These are phyloP conservation scores for Fusarium irregulare DNA, from an alignment of 2,329 filamentous ascomycete genomes.

Conservation along the genomic window DNA sequence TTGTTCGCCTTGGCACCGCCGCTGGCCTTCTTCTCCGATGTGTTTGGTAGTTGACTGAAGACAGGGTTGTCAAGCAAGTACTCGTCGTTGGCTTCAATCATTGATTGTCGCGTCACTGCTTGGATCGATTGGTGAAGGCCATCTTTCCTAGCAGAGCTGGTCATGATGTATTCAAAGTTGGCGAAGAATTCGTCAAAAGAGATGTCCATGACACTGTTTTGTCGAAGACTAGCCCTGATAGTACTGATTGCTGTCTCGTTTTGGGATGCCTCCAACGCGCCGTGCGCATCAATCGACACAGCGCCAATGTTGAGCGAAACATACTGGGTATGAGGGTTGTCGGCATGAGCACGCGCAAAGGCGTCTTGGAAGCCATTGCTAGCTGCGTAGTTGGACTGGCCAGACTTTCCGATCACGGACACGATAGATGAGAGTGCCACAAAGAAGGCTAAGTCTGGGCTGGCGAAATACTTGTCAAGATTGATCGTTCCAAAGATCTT, in stretches of 20 bases:
- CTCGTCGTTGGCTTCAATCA: constrained; percentile 9
- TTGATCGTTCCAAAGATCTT: constrained; percentile 11
- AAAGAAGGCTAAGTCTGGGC: background rate
- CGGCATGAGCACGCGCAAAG: background rate
- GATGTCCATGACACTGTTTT: constrained; percentile 15
- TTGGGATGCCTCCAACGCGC: background rate
- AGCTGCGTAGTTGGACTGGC: constrained; percentile 11
- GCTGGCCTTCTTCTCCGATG: background rate
- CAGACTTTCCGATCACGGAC: constrained; percentile 13
- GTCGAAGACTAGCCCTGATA: background rate
- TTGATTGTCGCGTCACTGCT: background rate
- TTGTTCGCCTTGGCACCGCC: background rate
- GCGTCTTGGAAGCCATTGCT: constrained; percentile 13
- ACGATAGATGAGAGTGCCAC: constrained; percentile 9
- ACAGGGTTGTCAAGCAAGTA: constrained; percentile 4
- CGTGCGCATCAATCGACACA: constrained; percentile 4
- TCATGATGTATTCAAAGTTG: constrained; percentile 7
- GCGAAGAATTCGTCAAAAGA: constrained; percentile 6
- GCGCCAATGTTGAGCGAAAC: constrained; percentile 8
- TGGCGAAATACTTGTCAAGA: constrained; percentile 4
- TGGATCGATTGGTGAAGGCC: constrained; percentile 4
- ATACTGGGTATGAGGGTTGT: constrained; percentile 5
- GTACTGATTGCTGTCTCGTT: constrained; percentile 7
- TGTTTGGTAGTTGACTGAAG: background rate
- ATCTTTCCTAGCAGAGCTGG: background rate